Evolutionary conservation across 305 asterid genomes (phyloP), one percentile per base, ranked within the genome.

Genomic region (Rubia balearica): DNA sequence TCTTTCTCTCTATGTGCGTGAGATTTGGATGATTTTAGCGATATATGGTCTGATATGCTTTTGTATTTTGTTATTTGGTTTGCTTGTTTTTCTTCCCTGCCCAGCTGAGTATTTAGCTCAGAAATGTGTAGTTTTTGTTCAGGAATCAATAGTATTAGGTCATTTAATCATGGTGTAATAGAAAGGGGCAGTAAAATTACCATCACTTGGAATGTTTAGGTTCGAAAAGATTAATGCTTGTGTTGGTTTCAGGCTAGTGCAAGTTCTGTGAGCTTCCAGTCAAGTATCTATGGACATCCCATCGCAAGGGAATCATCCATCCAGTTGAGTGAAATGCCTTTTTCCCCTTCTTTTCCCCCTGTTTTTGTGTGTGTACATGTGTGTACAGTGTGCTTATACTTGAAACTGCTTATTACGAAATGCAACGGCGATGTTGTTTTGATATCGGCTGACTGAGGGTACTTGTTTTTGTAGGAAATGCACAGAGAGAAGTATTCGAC

Each of bases 321-420:
- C 75, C 96, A 82, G 96, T 85, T 90, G 82, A 84, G 95, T 86
- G 72, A 66, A 61, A 24, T 24, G 42, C 55, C 68, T 41, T 7
- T 72, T 6, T 33, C 41, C 22, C 7, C 13, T 7, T 55, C 22
- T 53, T 30, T 36, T 61, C 57, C 33, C 49, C 0, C 10, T 16
- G 33, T 11, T 40, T 41, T 10, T 7, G 14, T 41, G 8, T 40
- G 21, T 30, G 2, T 2, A 27, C 30, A 2, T 27, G 30, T 27
- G 30, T 27, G 30, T n/a, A n/a, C n/a, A n/a, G n/a, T n/a, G n/a
- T n/a, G n/a, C 30, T 40, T 9, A 40, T 36, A 30, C 11, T 51
- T 40, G 49, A 14, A 36, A 67, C 16, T 30, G 27, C 41, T 14
- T 21, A n/a, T 24, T 8, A n/a, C 10, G 43, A 10, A n/a, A 11